phyloP scores from a whole-genome alignment of 1,284 basidiomycete species.

The Marasmius fiardii region DNA sequence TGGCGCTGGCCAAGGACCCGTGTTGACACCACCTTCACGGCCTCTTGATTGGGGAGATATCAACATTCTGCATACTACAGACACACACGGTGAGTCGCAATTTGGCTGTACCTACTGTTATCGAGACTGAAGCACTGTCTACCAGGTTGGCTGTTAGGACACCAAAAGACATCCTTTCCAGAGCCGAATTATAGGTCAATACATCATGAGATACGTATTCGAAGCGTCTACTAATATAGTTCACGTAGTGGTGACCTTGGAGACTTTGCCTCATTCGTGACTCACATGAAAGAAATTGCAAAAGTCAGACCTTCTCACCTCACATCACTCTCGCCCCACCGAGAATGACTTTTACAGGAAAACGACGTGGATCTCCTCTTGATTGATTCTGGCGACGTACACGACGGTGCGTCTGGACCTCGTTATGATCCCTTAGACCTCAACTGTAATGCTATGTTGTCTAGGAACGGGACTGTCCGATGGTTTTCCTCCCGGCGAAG shows the following conservation, averaged over 20 bases:
- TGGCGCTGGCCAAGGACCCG: background rate
- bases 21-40: constrained; percentile 37
- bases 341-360: constrained; percentile 34
- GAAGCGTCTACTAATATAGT: background rate
- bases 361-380: constrained; percentile 69
- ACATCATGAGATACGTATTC: background rate
- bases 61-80: constrained; percentile 80
- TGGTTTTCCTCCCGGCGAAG: constrained; percentile 64
- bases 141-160: constrained; percentile 72
- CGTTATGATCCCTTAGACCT: background rate
- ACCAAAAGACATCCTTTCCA: constrained; percentile 64
- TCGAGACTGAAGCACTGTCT: background rate
- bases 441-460: background rate
- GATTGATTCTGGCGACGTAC: constrained; percentile 75
- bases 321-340: background rate
- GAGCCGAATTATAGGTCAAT: constrained; percentile 70
- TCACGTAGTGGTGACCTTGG: constrained; percentile 67
- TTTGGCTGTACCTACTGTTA: background rate
- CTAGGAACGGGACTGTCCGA: constrained; percentile 71
- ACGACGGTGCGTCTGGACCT: constrained; percentile 55
- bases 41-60: constrained; percentile 75
- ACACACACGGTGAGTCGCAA: constrained; percentile 54
- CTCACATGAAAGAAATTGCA: constrained; percentile 77
- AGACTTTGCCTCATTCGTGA: constrained; percentile 77
- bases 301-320: constrained; percentile 28